Percentiles rank a stretch among this genome's conserved stretches.
Conservation (phyloP, 768 basidiomycete species). For the Rhodosporidiobolus odoratus region DNA sequence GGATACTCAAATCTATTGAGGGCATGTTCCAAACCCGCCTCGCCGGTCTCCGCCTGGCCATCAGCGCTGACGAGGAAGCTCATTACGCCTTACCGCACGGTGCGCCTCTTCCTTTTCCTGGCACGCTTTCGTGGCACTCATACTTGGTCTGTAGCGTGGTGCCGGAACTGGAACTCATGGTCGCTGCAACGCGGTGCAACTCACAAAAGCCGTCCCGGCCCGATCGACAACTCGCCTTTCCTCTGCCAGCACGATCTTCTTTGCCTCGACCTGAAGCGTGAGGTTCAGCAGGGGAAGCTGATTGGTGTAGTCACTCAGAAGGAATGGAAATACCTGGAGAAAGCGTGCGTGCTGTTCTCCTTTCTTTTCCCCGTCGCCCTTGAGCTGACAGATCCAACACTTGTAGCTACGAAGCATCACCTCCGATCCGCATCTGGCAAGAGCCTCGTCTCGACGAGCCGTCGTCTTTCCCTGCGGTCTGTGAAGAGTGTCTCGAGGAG, state of each 20-base stretch:
- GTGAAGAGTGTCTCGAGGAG: slow-evolving; percentile 58
- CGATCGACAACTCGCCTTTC: slow-evolving; percentile 59
- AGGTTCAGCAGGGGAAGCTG: slow-evolving; percentile 1
- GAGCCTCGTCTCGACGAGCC: background rate
- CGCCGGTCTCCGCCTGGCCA: background rate
- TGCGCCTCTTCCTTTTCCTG: background rate
- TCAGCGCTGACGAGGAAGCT: background rate
- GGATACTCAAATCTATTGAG: slow-evolving; percentile 11
- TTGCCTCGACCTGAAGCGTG: slow-evolving; percentile 59
- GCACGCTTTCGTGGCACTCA: slow-evolving; percentile 50
- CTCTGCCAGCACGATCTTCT: slow-evolving; percentile 65
- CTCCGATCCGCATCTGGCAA: slow-evolving; percentile 19
- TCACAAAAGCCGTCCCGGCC: slow-evolving; percentile 57
- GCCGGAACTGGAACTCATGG: slow-evolving; percentile 68
- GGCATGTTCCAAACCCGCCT: background rate
- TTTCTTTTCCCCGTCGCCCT: background rate
- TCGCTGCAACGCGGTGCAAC: slow-evolving; percentile 52
- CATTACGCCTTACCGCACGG: slow-evolving; percentile 17
- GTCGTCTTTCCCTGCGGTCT: slow-evolving; percentile 50
- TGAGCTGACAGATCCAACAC: background rate
- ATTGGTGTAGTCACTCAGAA: slow-evolving; percentile 51
- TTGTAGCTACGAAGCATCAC: slow-evolving; percentile 20
- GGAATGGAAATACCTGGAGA: slow-evolving; percentile 62
- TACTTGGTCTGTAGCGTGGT: slow-evolving; percentile 59
- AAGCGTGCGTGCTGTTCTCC: slow-evolving; percentile 50